A percentile compares a stretch with the other conserved stretches of the same genome.
Conservation (phyloP, 352 stramenopile species). For the Pythium phragmitis region DNA sequence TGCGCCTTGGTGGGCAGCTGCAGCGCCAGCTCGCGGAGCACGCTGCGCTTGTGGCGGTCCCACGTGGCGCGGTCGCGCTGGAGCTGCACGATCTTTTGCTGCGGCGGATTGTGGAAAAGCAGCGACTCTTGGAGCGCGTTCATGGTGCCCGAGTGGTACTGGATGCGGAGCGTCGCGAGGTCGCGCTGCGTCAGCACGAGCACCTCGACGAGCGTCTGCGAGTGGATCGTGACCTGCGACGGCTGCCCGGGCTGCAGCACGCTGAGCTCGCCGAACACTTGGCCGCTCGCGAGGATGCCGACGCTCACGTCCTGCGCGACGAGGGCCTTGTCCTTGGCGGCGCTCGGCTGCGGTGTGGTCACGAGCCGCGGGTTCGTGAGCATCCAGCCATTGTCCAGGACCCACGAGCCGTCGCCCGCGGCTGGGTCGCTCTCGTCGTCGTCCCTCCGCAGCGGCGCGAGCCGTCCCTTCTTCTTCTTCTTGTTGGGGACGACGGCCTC, state of each 20-base stretch:
- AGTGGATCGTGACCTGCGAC: constrained; percentile 58
- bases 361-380: constrained; percentile 73
- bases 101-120: constrained; percentile 75
- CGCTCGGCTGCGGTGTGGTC: constrained; percentile 31
- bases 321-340: constrained; percentile 20
- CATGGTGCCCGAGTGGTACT: constrained; percentile 75
- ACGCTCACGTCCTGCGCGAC: constrained; percentile 51
- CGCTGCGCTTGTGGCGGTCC: constrained; percentile 49
- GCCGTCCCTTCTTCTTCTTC: background rate
- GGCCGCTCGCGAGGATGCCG: constrained; percentile 58
- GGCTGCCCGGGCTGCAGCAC: constrained; percentile 63
- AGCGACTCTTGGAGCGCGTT: constrained; percentile 76
- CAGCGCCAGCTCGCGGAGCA: constrained; percentile 44
- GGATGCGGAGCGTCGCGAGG: constrained; percentile 51
- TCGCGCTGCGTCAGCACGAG: constrained; percentile 56
- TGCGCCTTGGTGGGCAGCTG: constrained; percentile 26
- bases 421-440: constrained; percentile 20
- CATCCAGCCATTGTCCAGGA: constrained; percentile 81
- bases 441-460: constrained; percentile 3
- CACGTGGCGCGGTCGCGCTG: constrained; percentile 47
- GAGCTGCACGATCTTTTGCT: constrained; percentile 72
- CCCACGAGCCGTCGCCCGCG: constrained; percentile 60
- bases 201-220: constrained; percentile 65
- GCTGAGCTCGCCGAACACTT: constrained; percentile 73
- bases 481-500: background rate